Base-by-base conservation (phyloP, 2,329 filamentous ascomycete genomes). In the Leptodontidium sp. region DNA sequence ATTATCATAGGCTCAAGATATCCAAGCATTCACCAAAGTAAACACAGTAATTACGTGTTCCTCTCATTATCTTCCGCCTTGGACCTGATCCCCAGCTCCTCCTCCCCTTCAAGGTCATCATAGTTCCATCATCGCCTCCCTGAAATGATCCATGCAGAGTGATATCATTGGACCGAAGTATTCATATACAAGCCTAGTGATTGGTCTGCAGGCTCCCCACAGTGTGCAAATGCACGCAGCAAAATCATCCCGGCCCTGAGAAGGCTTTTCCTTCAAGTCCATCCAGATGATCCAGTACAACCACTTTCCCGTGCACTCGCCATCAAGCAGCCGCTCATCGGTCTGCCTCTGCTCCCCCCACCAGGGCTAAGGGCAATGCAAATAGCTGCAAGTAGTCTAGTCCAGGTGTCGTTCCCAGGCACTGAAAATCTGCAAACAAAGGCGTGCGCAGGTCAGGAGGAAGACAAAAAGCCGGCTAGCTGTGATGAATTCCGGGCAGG, bases 151-250 rank as follows among this genome's bases (percentile, higher is more conserved):
- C 38, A 43, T 24, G 55, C 53, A 38, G 15, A 21, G 11, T 58
- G 55, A 58, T 58, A 58, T 58, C 57, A 58, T 58, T 26, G 57
- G 21, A 59, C n/a, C 11, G 21, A 43, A 43, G 38, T 15, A 45
- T 43, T 45, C 21, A 59, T 59, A 24, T 45, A 15, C 21, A 45
- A 8, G 8, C 21, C 35, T 11, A 26, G 57, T 59, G 32, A 67
- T 67, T 67, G 65, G 58, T 26, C 65, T 67, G 29, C 17, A 32
- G n/a, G 32, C 14, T 21, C 61, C 66, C 29, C 47, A 49, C 45
- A 38, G 57, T 59, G 26, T 59, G 57, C 57, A 50, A 45, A 68
- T 68, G 66, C 66, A 68, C 24, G 50, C 62, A 64, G 64, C 59
- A 69, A 66, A 68, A 69, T 21, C 21, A 58, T 40, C 32, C 55